phyloP scores from a whole-genome alignment of 2,329 filamentous ascomycete species.

The Cordyceps farinosa region DNA sequence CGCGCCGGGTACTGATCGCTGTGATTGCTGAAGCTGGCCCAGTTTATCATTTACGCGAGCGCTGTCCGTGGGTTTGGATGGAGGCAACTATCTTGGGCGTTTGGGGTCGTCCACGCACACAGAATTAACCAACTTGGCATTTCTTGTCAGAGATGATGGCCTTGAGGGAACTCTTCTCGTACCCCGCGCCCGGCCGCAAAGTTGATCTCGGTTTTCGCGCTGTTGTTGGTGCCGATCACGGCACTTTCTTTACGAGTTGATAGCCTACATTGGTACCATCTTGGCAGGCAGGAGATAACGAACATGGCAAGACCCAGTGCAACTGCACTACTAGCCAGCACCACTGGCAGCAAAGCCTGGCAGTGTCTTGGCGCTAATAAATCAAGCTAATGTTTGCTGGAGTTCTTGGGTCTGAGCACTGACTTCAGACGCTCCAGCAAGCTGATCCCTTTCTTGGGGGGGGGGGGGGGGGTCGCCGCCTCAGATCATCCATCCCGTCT shows the following conservation, averaged over 20 bases:
- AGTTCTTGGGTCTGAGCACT: background rate
- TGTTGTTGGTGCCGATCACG: background rate
- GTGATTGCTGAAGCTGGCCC: background rate
- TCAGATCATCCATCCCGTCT: background rate
- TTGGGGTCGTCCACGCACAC: background rate
- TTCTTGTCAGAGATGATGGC: background rate
- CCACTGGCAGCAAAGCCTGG: background rate
- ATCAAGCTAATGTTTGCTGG: constrained; percentile 1
- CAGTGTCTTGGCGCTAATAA: constrained; percentile 1
- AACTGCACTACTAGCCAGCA: background rate
- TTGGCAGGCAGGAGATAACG: background rate
- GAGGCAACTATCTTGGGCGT: background rate
- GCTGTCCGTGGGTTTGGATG: background rate
- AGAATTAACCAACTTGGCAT: background rate
- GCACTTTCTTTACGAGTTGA: background rate
- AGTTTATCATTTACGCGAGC: background rate
- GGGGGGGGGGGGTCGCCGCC: background rate
- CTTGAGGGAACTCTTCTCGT: background rate
- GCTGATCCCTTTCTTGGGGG: background rate
- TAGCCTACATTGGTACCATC: background rate
- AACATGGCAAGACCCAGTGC: too few species aligned
- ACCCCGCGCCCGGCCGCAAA: too few species aligned
- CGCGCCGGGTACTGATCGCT: background rate
- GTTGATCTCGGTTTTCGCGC: background rate
- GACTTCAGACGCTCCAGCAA: background rate